Evolutionary conservation across 2,329 filamentous ascomycete genomes (phyloP).

Genomic region (Pseudofabraea citricarpa): DNA sequence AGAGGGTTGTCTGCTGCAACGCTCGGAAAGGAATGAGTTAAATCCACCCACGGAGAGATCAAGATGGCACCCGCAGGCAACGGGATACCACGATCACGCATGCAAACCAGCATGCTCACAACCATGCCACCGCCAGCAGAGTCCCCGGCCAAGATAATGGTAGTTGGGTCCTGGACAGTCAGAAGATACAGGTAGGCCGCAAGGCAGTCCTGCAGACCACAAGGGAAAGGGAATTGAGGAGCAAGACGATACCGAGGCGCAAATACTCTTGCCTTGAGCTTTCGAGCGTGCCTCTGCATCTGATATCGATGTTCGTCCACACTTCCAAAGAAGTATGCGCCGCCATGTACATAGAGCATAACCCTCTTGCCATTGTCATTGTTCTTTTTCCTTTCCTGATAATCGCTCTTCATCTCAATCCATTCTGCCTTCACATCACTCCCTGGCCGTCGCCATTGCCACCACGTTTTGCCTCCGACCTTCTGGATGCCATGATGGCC

Average conservation of each 20-base stretch:
- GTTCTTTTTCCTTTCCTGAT: constrained; percentile 62
- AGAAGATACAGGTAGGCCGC: constrained; percentile 84
- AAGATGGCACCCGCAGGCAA: constrained; percentile 85
- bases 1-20: constrained; percentile 65
- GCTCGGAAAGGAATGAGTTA: constrained; percentile 94
- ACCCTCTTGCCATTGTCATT: constrained; percentile 62
- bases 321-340: constrained; percentile 92
- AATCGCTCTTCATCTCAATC: constrained; percentile 91
- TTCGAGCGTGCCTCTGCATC: constrained; percentile 91
- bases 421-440: constrained; percentile 75
- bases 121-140: constrained; percentile 93
- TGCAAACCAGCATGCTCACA: constrained; percentile 68
- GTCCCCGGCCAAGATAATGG: constrained; percentile 85
- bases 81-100: constrained; percentile 79
- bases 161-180: constrained; percentile 67
- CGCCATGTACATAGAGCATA: constrained; percentile 92
- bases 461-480: constrained; percentile 81
- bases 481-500: constrained; percentile 67
- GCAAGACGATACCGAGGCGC: constrained; percentile 83
- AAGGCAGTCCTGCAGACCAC: constrained; percentile 83
- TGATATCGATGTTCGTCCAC: constrained; percentile 98
- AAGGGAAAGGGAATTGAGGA: constrained; percentile 94
- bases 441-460: constrained; percentile 76
- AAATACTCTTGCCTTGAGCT: constrained; percentile 84
- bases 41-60: constrained; percentile 92